phyloP scores from a whole-genome alignment of 2,329 filamentous ascomycete genomes.

The Coniochaeta sp. region DNA sequence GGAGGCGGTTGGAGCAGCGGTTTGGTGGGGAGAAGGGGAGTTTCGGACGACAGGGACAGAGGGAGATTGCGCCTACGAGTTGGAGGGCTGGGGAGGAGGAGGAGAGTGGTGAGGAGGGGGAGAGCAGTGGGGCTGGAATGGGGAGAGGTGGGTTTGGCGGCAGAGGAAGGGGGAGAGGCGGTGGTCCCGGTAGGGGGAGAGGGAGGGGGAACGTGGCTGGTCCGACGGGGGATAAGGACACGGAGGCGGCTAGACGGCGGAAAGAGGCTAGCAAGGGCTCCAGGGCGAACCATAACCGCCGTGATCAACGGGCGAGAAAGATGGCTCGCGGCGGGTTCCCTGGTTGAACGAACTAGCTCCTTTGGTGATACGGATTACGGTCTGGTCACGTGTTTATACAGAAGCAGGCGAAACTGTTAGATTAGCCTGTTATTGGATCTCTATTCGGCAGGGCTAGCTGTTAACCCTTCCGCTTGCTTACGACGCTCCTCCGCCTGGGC shows the following conservation, averaged over 20 bases:
- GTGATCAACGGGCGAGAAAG: slow-evolving; percentile 62
- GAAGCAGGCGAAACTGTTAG: too few relatives aligned
- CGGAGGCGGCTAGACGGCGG: slow-evolving; percentile 60
- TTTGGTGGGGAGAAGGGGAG: slow-evolving; percentile 61
- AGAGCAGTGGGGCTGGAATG: slow-evolving; percentile 35
- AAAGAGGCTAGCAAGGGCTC: slow-evolving; percentile 82
- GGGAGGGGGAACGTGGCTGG: slow-evolving; percentile 57
- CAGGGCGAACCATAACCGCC: slow-evolving; percentile 78
- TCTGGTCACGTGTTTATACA: not conserved
- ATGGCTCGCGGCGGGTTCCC: slow-evolving; percentile 49
- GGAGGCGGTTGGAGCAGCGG: slow-evolving; percentile 63
- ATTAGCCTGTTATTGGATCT: too few relatives aligned
- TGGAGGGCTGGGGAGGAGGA: slow-evolving; percentile 52
- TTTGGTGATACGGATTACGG: too few relatives aligned
- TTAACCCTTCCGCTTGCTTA: too few relatives aligned
- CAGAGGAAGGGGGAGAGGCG: slow-evolving; percentile 37
- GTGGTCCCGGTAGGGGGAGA: slow-evolving; percentile 41
- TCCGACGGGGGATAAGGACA: slow-evolving; percentile 61
- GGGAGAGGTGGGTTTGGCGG: slow-evolving; percentile 34
- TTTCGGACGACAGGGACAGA: slow-evolving; percentile 48
- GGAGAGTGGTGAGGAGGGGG: slow-evolving; percentile 52
- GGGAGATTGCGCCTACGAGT: slow-evolving; percentile 55
- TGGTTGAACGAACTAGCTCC: too few relatives aligned
- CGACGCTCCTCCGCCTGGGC: too few relatives aligned
- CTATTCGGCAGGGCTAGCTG: too few relatives aligned